Evolutionary conservation across 805 yeast genomes (phyloP).

Genomic region (Maudiozyma serrabonitensis): DNA sequence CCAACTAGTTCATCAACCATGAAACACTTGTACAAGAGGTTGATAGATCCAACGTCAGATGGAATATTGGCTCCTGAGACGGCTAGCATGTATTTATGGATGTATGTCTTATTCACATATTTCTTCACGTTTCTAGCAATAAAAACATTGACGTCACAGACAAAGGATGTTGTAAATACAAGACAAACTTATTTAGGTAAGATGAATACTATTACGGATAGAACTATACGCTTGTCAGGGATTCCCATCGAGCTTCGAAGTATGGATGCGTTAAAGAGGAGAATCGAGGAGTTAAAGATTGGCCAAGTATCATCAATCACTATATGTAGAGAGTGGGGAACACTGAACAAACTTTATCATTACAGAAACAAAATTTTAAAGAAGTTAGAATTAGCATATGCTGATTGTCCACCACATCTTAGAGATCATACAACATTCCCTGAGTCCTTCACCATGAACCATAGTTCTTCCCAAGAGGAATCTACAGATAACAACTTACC

Average conservation of each 20-base stretch:
- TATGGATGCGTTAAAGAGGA: constrained; percentile 58
- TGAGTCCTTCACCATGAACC: constrained; percentile 17
- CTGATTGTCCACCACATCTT: constrained; percentile 25
- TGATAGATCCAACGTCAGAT: constrained; percentile 12
- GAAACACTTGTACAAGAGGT: constrained; percentile 4
- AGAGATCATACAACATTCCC: constrained; percentile 14
- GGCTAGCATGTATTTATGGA: constrained; percentile 57
- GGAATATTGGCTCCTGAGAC: constrained; percentile 28
- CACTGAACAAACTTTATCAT: constrained; percentile 54
- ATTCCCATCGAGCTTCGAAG: constrained; percentile 75
- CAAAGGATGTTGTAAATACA: constrained; percentile 61
- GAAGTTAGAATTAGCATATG: constrained; percentile 46
- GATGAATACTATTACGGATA: constrained; percentile 82
- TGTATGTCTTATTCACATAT: constrained; percentile 80
- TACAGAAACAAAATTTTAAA: constrained; percentile 45
- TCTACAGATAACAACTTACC: background rate
- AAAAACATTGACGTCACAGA: constrained; percentile 53
- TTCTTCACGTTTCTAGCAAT: constrained; percentile 65
- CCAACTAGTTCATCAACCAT: background rate
- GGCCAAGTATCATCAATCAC: constrained; percentile 72
- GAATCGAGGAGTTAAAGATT: constrained; percentile 67
- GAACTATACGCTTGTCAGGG: constrained; percentile 81
- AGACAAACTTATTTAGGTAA: constrained; percentile 76
- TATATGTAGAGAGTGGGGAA: constrained; percentile 81
- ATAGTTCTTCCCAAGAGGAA: background rate